A percentile compares a stretch with the other conserved stretches of the same genome.
Conservation (phyloP, 306 rosid species). For the Amphicarpaea edgeworthii region DNA sequence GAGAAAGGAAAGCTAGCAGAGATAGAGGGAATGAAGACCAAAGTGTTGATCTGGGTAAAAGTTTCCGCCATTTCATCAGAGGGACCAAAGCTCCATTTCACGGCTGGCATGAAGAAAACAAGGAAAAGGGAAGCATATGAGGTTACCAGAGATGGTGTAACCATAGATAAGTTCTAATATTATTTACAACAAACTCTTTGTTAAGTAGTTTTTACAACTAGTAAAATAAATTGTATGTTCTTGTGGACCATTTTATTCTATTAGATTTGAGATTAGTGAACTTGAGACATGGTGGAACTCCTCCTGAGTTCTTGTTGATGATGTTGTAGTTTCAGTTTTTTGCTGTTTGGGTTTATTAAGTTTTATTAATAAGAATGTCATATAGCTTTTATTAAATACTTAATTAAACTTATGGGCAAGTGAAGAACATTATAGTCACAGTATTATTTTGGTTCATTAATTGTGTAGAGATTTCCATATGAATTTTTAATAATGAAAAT, state of each 20-base stretch:
- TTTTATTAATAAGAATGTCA: neutral
- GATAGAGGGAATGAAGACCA: conserved; percentile 90
- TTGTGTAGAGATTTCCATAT: neutral
- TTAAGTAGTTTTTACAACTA: conserved; percentile 25
- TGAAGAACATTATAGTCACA: neutral
- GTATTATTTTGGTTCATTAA: neutral
- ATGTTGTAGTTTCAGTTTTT: neutral
- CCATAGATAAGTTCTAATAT: conserved; percentile 72
- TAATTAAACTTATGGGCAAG: neutral
- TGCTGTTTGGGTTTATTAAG: neutral
- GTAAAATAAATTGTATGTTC: conserved; percentile 33
- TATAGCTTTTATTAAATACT: neutral
- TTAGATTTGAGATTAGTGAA: conserved; percentile 30
- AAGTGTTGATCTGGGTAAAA: conserved; percentile 93
- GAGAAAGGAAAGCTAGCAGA: conserved; percentile 93
- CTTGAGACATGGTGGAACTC: conserved; percentile 33
- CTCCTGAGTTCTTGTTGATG: conserved; percentile 3
- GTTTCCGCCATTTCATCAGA: conserved; percentile 74
- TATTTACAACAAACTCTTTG: neutral
- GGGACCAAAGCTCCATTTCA: conserved; percentile 82
- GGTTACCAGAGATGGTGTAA: conserved; percentile 81
- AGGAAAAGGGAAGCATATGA: conserved; percentile 90
- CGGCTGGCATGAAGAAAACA: conserved; percentile 89
- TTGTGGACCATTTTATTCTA: conserved; percentile 26
- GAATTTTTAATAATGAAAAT: neutral